Evolutionary conservation across 108 stramenopile genomes (phyloP), one percentile per base, ranked within the genome.

Genomic region (Cyclotella kingstonii): DNA sequence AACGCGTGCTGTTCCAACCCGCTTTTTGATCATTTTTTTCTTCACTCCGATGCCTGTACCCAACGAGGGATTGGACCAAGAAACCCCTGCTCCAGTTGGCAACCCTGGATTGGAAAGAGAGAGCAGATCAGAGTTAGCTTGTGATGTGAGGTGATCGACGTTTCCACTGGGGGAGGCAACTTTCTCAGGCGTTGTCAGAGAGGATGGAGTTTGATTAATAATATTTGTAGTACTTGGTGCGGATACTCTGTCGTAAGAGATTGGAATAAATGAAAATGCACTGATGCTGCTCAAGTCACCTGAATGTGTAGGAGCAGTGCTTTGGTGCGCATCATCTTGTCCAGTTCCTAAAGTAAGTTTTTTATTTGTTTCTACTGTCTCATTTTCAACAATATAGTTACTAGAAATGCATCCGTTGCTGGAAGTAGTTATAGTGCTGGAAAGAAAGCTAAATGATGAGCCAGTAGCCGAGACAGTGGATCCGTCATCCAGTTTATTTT

Each of bases 21-120:
- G 59, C 38, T 73, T 73, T 42, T 73, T 68, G 23, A 73, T 43
- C 22, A 66, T 36, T 25, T 73, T 73, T 22, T 53, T 72, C 18
- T 40, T 22, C 4, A 18, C 5, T 18, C 46, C 21, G 12, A 17
- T 29, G 1, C 19, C 31, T 0, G 50, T 22, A 14, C 29, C 49
- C 3, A 45, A 26, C 9, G 60, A 40, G 5, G 70, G 60, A 12
- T 54, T 41, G 15, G 60, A 54, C 68, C 68, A 60, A 9, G 68
- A 60, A 2, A 61, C 44, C 34, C 66, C 66, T 14, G 66, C 53
- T 18, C 56, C 49, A 23, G 55, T 29, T 14, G 66, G 56, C 14
- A 68, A 33, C 10, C 23, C 34, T 10, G 51, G 41, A 15, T 46
- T 55, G 0, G 65, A 19, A 2, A 43, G 8, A 46, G 65, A 66